Evolutionary conservation across 768 basidiomycete species (phyloP).

Genomic region (Saitozyma podzolica): DNA sequence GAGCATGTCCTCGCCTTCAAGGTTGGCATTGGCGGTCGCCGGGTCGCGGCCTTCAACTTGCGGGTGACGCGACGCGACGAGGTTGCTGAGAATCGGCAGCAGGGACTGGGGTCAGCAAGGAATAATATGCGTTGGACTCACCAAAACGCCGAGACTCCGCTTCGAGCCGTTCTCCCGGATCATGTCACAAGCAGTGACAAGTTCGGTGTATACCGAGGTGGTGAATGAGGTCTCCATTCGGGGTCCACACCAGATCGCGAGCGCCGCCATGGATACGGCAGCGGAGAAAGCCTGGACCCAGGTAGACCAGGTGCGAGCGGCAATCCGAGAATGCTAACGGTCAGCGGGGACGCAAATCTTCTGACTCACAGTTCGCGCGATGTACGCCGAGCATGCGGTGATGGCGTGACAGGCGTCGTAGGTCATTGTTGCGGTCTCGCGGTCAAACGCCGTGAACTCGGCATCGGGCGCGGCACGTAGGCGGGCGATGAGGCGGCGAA

Average conservation of each 20-base stretch:
- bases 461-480: constrained; percentile 15
- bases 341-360: neutral
- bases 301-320: constrained; percentile 36
- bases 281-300: constrained; percentile 49
- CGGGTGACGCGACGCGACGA: constrained; percentile 39
- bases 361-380: constrained; percentile 26
- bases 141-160: constrained; percentile 33
- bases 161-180: constrained; percentile 34
- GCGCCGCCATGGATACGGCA: constrained; percentile 41
- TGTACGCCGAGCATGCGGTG: constrained; percentile 30
- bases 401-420: constrained; percentile 41
- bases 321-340: constrained; percentile 31
- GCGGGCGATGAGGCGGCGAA: constrained; percentile 36
- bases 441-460: constrained; percentile 18
- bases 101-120: constrained; percentile 15
- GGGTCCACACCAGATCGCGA: constrained; percentile 46
- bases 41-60: constrained; percentile 24
- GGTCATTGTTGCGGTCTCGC: constrained; percentile 29
- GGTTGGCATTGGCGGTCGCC: constrained; percentile 7
- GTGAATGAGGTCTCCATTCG: constrained; percentile 34
- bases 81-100: constrained; percentile 30
- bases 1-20: constrained; percentile 45
- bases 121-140: constrained; percentile 10
- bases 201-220: constrained; percentile 32
- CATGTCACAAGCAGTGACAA: constrained; percentile 40